Evolutionary conservation across 1,139 yeast species (phyloP), one percentile per base, ranked within the genome.

Genomic region (Magnusiomyces sp.): DNA sequence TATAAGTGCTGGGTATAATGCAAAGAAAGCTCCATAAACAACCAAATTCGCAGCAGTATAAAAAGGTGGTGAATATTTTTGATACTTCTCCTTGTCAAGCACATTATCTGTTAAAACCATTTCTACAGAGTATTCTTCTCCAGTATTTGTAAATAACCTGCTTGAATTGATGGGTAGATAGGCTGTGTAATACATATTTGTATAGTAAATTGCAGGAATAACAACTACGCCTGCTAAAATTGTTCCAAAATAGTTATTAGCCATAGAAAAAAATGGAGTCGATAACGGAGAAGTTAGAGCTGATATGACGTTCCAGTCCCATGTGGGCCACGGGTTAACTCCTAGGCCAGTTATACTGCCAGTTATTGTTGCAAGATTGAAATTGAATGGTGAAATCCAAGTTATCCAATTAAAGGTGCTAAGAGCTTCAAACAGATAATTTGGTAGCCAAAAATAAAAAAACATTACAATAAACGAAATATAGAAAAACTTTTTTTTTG

Each of bases 321-420:
- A 74, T 47, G 46, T 75, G 58, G 40, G 64, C 45, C 74, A 58
- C 10, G 81, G 81, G 56, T 75, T 75, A 36, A 77, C 55, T 2
- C 81, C 81, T 14, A 77, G 59, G 13, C 83, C 83, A 20, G 59
- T 51, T 11, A 60, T 57, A n/a, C 71, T 62, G 2, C 87, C 88
- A 1, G 81, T 77, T 40, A 81, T 67, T 9, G 70, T 67, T 9
- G 80, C 82, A 46, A 81, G 63, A 50, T 73, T 72, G 56, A 75
- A 68, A 59, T 77, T 80, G 37, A 71, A 57, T 17, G 84, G 84
- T 3, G 71, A 66, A 46, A 80, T 78, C 86, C 86, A 81, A 2
- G 80, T 74, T 62, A 76, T 72, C 84, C 85, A 80, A 60, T 76
- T 78, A 64, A 80, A 80, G 14, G 68, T 65, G 1, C 77, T 71